These are phyloP conservation scores for Acanthamoeba triangularis DNA, from an alignment of 208 protist species.

Conservation along the genomic window DNA sequence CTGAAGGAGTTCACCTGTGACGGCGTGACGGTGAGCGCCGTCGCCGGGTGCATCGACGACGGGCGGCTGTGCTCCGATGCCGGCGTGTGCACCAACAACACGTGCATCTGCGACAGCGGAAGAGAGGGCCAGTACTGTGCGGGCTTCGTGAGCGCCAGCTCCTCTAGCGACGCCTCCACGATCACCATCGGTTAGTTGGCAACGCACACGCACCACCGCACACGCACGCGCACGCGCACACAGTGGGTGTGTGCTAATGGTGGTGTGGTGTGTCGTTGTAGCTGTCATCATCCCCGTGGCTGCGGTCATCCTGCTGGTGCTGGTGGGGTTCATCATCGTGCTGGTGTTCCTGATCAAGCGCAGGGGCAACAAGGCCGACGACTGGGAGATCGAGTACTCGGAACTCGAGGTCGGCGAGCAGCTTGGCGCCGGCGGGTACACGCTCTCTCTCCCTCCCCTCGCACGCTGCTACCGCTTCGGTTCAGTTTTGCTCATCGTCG, in stretches of 20 bases:
- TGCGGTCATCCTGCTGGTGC: neutral
- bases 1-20: conserved; percentile 48
- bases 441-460: too few species aligned
- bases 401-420: too few species aligned
- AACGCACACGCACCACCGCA: too few species aligned
- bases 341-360: neutral
- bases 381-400: conserved; percentile 43
- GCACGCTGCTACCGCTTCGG: too few species aligned
- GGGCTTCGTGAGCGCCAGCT: neutral
- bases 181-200: neutral
- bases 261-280: neutral
- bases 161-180: neutral
- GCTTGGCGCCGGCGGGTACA: too few species aligned
- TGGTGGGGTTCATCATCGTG: neutral
- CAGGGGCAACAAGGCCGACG: neutral
- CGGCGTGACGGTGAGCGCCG: neutral
- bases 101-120: conserved; percentile 11
- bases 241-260: too few species aligned
- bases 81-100: neutral
- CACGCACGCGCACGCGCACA: too few species aligned
- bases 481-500: too few species aligned
- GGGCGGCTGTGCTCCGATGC: neutral
- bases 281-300: neutral
- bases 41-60: neutral
- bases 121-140: neutral